Base-by-base conservation (phyloP, 2,329 filamentous ascomycete species). In the Triangularia setosa region DNA sequence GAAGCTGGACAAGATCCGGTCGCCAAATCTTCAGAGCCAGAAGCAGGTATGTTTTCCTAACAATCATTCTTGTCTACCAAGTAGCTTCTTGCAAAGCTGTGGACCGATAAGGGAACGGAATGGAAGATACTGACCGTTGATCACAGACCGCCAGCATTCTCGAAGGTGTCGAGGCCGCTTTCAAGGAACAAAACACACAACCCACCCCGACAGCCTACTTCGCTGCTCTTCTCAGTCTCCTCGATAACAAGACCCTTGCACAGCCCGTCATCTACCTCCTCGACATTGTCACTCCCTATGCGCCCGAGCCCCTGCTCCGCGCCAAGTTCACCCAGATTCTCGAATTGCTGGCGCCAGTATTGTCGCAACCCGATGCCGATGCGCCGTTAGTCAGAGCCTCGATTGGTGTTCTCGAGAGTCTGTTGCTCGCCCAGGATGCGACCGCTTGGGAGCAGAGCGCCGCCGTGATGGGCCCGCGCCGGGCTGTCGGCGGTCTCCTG, bases 321-420 rank as follows among this genome's bases (percentile, higher is more conserved):
- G 90, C 92, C 70, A 97, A 98, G 77, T 99, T 99, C 80, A 90
- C 91, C 27, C 91, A 96, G 77, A 97, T 99, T 73, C 87, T 99
- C 66, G 87, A 89, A 30, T 88, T 90, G 66, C 86, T 99, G 70
- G 93, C 92, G 21, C 93, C 94, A 1, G 90, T 93, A 12, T 83
- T 99, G 56, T 88, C 91, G 61, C 83, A 91, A 69, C 82, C 87
- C 53, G 90, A 95, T 72, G 91, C 92, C 66, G 94, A 97, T 78
- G 92, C 95, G 6, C 90, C 93, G 4, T 84, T 98, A 7, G 81
- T 98, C 63, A 84, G 91, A 72, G 90, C 93, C 0, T 95, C 93
- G 11, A 95, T 98, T 73, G 95, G 95, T 72, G 96, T 92, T 74
- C 84, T 99, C 44, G 94, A 98, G 79, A 92, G 92, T n/a, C 82